phyloP scores from a whole-genome alignment of 2,329 filamentous ascomycete genomes.

The Zasmidium angulare region DNA sequence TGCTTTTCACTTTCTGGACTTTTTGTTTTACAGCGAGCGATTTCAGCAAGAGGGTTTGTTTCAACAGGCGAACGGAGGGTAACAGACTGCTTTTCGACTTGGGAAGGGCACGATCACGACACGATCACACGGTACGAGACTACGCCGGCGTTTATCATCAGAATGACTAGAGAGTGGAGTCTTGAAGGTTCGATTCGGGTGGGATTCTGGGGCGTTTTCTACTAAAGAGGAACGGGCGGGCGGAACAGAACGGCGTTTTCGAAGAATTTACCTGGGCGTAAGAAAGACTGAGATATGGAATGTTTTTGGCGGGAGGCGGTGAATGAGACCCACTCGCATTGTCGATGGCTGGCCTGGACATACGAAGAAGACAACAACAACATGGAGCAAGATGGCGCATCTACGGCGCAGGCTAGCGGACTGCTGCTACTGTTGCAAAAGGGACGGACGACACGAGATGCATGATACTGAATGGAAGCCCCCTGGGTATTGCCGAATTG shows the following conservation, averaged over 20 bases:
- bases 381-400: background rate
- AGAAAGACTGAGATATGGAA: background rate
- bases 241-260: background rate
- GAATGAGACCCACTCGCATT: background rate
- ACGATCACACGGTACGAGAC: background rate
- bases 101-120: background rate
- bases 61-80: background rate
- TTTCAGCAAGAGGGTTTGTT: background rate
- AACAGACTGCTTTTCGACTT: background rate
- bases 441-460: background rate
- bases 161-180: background rate
- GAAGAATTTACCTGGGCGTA: background rate
- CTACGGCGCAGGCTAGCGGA: background rate
- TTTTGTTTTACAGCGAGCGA: background rate
- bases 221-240: background rate
- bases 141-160: constrained; percentile 1
- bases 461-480: background rate
- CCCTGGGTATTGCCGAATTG: too few species aligned
- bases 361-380: background rate
- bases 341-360: constrained; percentile 1
- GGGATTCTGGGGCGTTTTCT: background rate
- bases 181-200: background rate
- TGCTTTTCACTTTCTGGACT: too few species aligned
- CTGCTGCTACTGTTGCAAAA: background rate
- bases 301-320: background rate